Base-by-base conservation (phyloP, 2,329 filamentous ascomycete species). In the Nemania sp. region DNA sequence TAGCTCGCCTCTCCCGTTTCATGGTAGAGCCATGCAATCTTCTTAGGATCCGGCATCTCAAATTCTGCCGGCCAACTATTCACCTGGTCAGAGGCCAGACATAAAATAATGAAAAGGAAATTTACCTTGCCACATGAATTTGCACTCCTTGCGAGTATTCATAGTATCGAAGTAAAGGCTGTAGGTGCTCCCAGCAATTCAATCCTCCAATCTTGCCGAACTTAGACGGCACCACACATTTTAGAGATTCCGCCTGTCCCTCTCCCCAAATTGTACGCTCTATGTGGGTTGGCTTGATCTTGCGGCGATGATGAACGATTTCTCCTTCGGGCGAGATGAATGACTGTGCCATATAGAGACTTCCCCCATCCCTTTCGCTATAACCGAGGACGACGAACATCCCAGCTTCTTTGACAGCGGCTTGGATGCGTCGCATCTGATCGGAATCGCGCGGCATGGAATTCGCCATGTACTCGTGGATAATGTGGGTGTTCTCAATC, bases 171-270 rank as follows among this genome's bases (percentile, higher is more conserved):
- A 83, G 79, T 74, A 85, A 83, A 5, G 82, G 86, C 75, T 86
- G 87, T 74, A 86, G 83, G 68, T 89, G 84, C 72, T 88, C 85
- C 84, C 85, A 88, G 77, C 86, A 88, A 71, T 86, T 87, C 27
- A 88, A 78, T 3, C 82, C 83, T 0, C 86, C 87, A 5, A 88
- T 80, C 3, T 83, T 83, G 2, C 85, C 86, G 56, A 86, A 84
- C 0, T 80, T 79, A 0, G 83, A 83, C 47, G 85, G 80, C 5
- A 83, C 81, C 0, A 88, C 87, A 45, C 82, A 83, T 67, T 82
- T 81, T 53, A 87, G 84, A n/a, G 86, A 85, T 43, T 88, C 85
- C 2, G 85, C 87, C 1, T 85, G 82, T 2, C 86, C 87, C 57
- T 89, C 87, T 1, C 87, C 87, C 72, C 86, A 89, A 49, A 82